phyloP scores from a whole-genome alignment of 2,329 filamentous ascomycete species.

The Fusarium sp. region DNA sequence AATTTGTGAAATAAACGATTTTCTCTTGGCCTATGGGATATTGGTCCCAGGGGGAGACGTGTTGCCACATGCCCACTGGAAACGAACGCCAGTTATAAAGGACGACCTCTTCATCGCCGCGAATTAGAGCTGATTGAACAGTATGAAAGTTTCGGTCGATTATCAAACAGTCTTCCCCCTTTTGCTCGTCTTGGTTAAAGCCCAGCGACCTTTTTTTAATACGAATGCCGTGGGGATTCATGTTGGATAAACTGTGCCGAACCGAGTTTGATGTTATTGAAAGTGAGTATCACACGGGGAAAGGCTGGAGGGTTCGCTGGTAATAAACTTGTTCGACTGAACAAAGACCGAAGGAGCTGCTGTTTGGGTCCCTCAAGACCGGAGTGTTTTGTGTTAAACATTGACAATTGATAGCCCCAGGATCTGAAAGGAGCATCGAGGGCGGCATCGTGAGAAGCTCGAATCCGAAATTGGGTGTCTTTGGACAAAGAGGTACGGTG shows the following conservation, averaged over 20 bases:
- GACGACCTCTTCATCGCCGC: constrained; percentile 13
- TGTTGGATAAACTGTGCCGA: constrained; percentile 4
- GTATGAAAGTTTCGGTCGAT: constrained; percentile 6
- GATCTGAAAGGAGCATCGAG: constrained; percentile 5
- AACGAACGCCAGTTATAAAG: neutral
- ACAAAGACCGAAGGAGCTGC: constrained; percentile 28
- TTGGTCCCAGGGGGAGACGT: neutral
- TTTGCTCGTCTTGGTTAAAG: neutral
- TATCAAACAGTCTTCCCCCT: neutral
- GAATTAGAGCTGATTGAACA: constrained; percentile 31
- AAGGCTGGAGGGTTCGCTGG: constrained; percentile 4
- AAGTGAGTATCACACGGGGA: neutral
- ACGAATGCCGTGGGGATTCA: neutral
- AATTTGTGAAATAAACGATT: neutral
- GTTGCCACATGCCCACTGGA: neutral
- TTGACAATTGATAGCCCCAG: neutral
- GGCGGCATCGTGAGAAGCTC: constrained; percentile 19
- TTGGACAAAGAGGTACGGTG: constrained; percentile 21
- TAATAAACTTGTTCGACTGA: constrained; percentile 34
- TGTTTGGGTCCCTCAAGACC: neutral
- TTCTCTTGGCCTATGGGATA: neutral
- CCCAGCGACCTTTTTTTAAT: neutral
- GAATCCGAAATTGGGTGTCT: constrained; percentile 9
- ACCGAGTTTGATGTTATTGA: neutral
- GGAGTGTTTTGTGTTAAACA: neutral